Base-by-base conservation (phyloP, 2,329 filamentous ascomycete species). In the Cytospora piceicola region DNA sequence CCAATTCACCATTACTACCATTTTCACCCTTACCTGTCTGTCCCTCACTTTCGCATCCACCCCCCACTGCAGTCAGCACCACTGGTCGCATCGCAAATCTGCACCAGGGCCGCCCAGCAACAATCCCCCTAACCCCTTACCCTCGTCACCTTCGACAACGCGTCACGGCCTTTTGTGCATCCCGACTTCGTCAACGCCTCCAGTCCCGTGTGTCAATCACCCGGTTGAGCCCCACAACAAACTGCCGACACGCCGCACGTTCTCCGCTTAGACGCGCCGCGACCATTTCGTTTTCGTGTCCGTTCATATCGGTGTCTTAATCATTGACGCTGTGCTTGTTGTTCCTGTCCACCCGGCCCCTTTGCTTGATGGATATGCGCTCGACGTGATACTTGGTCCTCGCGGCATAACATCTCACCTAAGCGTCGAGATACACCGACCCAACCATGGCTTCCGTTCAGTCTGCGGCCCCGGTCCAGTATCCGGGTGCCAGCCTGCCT, bases 361-460 rank as follows among this genome's bases (percentile, higher is more conserved):
- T 65, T 65, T 68, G 59, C 59, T 67, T 66, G 66, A 66, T 61
- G 65, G 79, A 78, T 73, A 80, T 81, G 79, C 77, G 72, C 74
- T 65, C 70, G 72, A 70, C 67, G 73, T 78, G 76, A 67, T 61
- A 62, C 51, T 58, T 54, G 58, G 67, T 67, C 62, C 61, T 62
- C 42, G 62, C 36, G 62, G 53, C 60, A 60, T 67, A 70, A 70
- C 74, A 72, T 61, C 69, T 62, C 67, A 63, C 63, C 66, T 60
- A 69, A 65, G 58, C 15, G 30, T 36, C 61, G 68, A 52, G 63
- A 69, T 70, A 73, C 69, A 59, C 36, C 27, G 51, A 60, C 24
- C 22, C 30, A 78, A 84, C 67, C 74, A 96, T 96, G 92, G 89
- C 92, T 77, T 94, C 91, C 69, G 88, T 93, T 74, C 92, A 95